Base-by-base conservation (phyloP, 1,284 basidiomycete genomes). In the Farysia itapuensis region DNA sequence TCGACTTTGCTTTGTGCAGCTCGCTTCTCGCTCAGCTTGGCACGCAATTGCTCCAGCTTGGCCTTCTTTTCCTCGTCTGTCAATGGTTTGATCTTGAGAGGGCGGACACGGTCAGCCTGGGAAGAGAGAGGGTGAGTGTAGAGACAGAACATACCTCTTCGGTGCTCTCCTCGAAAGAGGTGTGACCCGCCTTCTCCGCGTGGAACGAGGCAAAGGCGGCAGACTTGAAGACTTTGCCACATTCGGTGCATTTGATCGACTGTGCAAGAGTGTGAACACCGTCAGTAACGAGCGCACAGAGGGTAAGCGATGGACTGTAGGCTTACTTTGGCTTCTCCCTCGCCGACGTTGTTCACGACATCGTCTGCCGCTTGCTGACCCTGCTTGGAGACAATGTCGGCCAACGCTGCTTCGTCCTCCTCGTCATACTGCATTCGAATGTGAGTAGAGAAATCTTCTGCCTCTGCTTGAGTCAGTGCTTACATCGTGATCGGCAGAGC, bases 31-130 rank as follows among this genome's bases (percentile, higher is more conserved):
- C 69, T 70, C 12, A 74, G 53, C 39, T 67, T 75, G 11, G 30
- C 25, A 7, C 74, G 59, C 20, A 79, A 58, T 59, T 96, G 91
- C 1, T 80, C 84, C 0, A 97, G 82, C 72, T 86, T 89, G 57
- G 85, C 81, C 58, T 85, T 84, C 82, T 88, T 95, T 78, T 98
- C 91, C 70, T 96, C 91, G 77, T 96, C 91, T 0, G 93, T 97
- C 40, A 97, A 79, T 0, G 94, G 93, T 75, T 88, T 90, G 76
- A 93, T 84, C 86, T 61, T 46, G 15, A 21, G 31, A 14, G 13
- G 26, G 26, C 26, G n/a, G 9, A 28, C 18, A 19, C n/a, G 11
- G 57, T 37, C 38, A 14, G 6, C 11, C 12, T 29, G 26, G 26
- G 11, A 9, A 28, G 26, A 28, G 26, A 28, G 26, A n/a, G n/a